Percentiles rank a stretch among this genome's conserved stretches.
Evolutionary conservation across 495 filamentous ascomycete genomes (phyloP).

Genomic region (Neurospora sp.): DNA sequence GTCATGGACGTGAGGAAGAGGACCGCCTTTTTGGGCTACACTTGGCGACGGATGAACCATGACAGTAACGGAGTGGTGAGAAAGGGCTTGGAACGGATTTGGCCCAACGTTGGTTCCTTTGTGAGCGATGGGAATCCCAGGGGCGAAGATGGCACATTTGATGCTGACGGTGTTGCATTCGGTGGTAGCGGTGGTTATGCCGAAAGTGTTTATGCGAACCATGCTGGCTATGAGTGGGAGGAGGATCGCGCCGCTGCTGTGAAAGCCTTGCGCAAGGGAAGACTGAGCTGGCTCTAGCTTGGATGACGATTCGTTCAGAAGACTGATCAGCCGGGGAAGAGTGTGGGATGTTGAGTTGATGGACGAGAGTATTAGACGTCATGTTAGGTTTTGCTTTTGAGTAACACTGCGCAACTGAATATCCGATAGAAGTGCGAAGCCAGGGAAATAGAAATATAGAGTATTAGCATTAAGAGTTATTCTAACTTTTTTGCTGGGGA

Average conservation of each 20-base stretch:
- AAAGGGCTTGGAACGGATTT: background rate
- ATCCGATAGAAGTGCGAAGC: background rate
- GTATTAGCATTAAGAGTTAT: slow-evolving; percentile 9
- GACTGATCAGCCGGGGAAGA: background rate
- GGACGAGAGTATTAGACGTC: background rate
- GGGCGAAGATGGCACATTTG: background rate
- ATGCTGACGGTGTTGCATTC: background rate
- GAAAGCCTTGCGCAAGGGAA: background rate
- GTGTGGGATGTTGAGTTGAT: background rate
- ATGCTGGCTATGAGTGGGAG: background rate
- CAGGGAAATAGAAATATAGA: slow-evolving; percentile 2
- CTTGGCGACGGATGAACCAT: slow-evolving; percentile 47
- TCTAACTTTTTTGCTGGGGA: background rate
- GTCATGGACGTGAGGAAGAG: slow-evolving; percentile 70
- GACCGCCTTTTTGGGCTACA: slow-evolving; percentile 85
- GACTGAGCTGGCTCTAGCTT: slow-evolving; percentile 5
- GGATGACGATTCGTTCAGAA: background rate
- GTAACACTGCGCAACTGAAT: background rate
- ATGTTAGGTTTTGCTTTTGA: background rate
- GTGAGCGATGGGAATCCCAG: background rate
- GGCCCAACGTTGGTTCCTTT: background rate
- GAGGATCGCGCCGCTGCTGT: slow-evolving; percentile 1
- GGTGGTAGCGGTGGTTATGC: background rate
- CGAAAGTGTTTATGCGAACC: background rate
- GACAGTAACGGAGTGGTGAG: background rate